Percentiles rank a stretch among this genome's conserved stretches.
These are phyloP conservation scores for Globisporangium paroecandrum DNA, from an alignment of 352 stramenopile genomes.

Conservation along the genomic window DNA sequence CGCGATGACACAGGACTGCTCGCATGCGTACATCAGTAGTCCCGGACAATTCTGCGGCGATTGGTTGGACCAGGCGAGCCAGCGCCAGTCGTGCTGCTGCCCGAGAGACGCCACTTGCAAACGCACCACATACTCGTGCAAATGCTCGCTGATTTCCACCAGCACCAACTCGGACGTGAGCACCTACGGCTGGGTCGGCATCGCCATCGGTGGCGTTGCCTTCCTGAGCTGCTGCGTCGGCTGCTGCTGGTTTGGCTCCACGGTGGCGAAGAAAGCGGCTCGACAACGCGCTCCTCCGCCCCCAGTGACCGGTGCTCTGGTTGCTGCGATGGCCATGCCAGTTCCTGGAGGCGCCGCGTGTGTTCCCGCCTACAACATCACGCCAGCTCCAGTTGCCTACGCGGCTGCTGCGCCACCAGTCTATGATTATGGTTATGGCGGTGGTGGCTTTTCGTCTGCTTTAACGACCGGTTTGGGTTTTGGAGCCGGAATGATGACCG, in stretches of 20 bases:
- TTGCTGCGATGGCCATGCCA: background rate
- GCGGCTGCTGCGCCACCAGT: background rate
- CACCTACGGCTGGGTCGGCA: slow-evolving; percentile 10
- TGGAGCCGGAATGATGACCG: slow-evolving; percentile 9
- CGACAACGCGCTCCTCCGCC: background rate
- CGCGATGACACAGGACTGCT: slow-evolving; percentile 20
- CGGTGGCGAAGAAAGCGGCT: slow-evolving; percentile 7
- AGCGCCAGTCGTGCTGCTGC: slow-evolving; percentile 29
- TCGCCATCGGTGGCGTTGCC: slow-evolving; percentile 1
- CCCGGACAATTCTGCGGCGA: slow-evolving; percentile 28
- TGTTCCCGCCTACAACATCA: slow-evolving; percentile 2
- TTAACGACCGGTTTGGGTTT: slow-evolving; percentile 1
- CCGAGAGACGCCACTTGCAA: slow-evolving; percentile 21
- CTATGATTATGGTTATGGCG: slow-evolving; percentile 12
- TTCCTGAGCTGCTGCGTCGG: slow-evolving; percentile 12
- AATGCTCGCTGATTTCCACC: background rate
- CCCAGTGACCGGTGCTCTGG: background rate
- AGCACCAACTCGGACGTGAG: background rate
- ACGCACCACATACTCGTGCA: slow-evolving; percentile 9
- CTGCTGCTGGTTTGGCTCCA: slow-evolving; percentile 7
- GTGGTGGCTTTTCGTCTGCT: slow-evolving; percentile 5
- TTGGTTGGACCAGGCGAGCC: slow-evolving; percentile 24
- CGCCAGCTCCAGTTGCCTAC: slow-evolving; percentile 4
- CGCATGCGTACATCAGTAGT: slow-evolving; percentile 19
- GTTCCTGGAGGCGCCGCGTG: slow-evolving; percentile 3